Percentiles rank a stretch among this genome's conserved stretches.
Conservation (phyloP, 768 basidiomycete genomes). For the Leccinum aurantiacum region DNA sequence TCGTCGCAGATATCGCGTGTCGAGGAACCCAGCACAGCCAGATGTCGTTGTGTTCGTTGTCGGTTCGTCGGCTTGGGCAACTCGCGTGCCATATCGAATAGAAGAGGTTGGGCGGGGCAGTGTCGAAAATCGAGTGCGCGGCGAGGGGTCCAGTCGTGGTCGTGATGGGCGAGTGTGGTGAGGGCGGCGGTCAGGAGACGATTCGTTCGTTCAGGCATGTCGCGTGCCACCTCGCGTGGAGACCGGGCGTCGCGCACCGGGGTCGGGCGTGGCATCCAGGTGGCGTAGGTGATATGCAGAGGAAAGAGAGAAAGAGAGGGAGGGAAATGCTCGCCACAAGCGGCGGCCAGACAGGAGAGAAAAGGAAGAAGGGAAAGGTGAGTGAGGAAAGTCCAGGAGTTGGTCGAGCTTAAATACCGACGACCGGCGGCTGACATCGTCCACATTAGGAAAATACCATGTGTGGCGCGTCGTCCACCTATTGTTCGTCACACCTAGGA, state of each 20-base stretch:
- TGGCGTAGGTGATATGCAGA: not conserved
- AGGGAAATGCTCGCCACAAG: not conserved
- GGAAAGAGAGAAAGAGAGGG: not conserved
- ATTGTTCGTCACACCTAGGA: slow-evolving; percentile 3
- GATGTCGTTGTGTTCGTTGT: not conserved
- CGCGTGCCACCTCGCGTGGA: not conserved
- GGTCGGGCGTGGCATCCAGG: not conserved
- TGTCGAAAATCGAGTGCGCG: not conserved
- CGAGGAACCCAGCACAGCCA: not conserved
- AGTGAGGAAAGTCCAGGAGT: not conserved
- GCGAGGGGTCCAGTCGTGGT: not conserved
- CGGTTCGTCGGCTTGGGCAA: not conserved
- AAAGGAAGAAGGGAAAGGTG: not conserved
- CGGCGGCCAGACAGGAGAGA: not conserved
- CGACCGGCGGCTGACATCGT: slow-evolving; percentile 12
- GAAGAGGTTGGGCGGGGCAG: not conserved
- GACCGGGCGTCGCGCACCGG: not conserved
- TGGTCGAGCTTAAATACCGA: slow-evolving; percentile 12
- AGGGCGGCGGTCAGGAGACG: not conserved
- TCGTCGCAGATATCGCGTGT: not conserved
- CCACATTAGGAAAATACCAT: not conserved
- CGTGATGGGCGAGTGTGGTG: not conserved
- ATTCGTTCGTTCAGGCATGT: not conserved
- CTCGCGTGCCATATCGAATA: slow-evolving; percentile 1
- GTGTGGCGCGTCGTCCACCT: slow-evolving; percentile 4